These are phyloP conservation scores for Crotalaria pallida DNA, from an alignment of 306 rosid species.

Conservation along the genomic window DNA sequence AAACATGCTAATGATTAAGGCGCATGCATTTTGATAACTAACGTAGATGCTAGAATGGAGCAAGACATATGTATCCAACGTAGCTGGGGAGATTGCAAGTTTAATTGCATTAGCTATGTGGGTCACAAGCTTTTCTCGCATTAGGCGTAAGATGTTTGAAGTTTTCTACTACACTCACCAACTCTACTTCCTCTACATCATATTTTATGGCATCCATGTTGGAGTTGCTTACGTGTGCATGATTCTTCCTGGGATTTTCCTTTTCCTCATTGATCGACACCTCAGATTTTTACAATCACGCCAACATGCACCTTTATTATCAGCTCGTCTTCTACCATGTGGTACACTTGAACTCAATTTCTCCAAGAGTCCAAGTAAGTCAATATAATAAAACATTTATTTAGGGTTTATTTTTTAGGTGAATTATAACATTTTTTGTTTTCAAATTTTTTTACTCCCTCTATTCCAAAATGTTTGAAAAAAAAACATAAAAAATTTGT, in stretches of 20 bases:
- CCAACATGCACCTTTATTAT: conserved; percentile 27
- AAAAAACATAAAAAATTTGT: too few species aligned
- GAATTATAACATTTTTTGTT: too few species aligned
- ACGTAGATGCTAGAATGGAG: conserved; percentile 47
- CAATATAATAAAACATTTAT: background rate
- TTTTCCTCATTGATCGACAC: conserved; percentile 56
- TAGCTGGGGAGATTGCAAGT: conserved; percentile 55
- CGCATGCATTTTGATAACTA: background rate
- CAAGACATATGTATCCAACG: conserved; percentile 42
- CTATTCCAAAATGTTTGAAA: too few species aligned
- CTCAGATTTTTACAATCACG: conserved; percentile 63
- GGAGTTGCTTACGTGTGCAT: conserved; percentile 44
- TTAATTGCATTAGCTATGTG: conserved; percentile 46
- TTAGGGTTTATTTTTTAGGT: background rate
- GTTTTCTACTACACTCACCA: conserved; percentile 72
- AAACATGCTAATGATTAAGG: background rate
- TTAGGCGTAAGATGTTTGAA: conserved; percentile 61
- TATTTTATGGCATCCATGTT: conserved; percentile 60
- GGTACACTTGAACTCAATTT: conserved; percentile 51
- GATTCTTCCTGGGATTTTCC: conserved; percentile 64
- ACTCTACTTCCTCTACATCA: conserved; percentile 46
- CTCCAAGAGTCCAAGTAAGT: conserved; percentile 48
- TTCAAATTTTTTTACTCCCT: too few species aligned
- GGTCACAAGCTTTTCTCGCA: conserved; percentile 40
- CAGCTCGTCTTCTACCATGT: conserved; percentile 57